phyloP scores from a whole-genome alignment of 2,329 filamentous ascomycete species.

The Penicillium sp. region DNA sequence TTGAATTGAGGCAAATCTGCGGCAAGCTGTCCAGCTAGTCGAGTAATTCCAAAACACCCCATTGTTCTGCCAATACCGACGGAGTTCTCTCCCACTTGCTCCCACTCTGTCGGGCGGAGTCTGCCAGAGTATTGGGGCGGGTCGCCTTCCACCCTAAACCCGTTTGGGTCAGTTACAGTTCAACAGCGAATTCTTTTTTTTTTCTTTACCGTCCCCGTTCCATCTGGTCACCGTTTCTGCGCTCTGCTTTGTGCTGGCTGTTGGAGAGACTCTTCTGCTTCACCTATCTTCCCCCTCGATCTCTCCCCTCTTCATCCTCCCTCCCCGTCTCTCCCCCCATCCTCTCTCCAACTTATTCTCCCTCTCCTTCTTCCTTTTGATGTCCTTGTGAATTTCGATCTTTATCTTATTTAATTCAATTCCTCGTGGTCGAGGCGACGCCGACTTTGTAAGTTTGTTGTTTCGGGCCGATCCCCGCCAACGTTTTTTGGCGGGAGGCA shows the following conservation, averaged over 20 bases:
- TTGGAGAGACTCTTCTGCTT: slow-evolving; percentile 6
- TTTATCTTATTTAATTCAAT: slow-evolving; percentile 13
- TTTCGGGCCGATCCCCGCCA: slow-evolving; percentile 1
- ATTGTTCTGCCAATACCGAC: background rate
- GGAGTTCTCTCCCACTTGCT: background rate
- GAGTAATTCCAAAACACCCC: background rate
- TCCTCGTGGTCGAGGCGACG: slow-evolving; percentile 2
- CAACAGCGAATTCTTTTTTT: slow-evolving; percentile 32
- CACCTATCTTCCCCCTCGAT: background rate
- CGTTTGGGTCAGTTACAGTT: slow-evolving; percentile 34
- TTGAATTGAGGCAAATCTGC: background rate
- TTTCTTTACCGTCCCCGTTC: slow-evolving; percentile 4
- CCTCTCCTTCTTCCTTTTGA: slow-evolving; percentile 37
- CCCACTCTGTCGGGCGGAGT: slow-evolving; percentile 15
- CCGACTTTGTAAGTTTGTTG: slow-evolving; percentile 4
- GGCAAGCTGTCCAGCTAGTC: background rate
- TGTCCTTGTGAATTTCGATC: slow-evolving; percentile 19
- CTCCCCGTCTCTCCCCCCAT: background rate
- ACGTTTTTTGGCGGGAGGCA: slow-evolving; percentile 29
- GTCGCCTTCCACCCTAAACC: slow-evolving; percentile 33
- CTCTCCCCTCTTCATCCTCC: background rate
- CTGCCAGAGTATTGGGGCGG: slow-evolving; percentile 27
- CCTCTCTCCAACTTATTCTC: slow-evolving; percentile 7
- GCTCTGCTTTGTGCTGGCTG: background rate
- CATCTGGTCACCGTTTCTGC: background rate